A percentile compares a stretch with the other conserved stretches of the same genome.
Conservation (phyloP, 176 grass and related monocot genomes). For the Aegilops sharonensis region DNA sequence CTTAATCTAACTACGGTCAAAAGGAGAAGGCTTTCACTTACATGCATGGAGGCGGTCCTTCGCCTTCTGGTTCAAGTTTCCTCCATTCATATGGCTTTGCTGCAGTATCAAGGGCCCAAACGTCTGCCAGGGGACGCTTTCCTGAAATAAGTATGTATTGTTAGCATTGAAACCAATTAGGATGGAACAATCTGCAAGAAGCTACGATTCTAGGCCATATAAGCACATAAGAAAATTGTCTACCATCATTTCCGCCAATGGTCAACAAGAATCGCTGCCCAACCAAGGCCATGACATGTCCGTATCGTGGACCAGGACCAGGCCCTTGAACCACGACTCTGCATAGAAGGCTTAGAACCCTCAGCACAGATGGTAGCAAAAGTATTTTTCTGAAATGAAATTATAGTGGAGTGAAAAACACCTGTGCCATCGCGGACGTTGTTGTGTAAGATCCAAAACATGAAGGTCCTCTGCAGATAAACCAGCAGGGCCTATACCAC, state of each 20-base stretch:
- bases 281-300: constrained; percentile 98
- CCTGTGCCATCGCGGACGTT: constrained; percentile 94
- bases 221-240: constrained; percentile 1
- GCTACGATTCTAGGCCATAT: constrained; percentile 9
- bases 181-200: constrained; percentile 8
- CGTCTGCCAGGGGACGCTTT: constrained; percentile 88
- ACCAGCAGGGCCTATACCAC: constrained; percentile 94
- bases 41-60: constrained; percentile 98
- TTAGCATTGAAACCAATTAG: constrained; percentile 11
- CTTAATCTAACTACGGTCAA: constrained; percentile 7
- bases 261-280: constrained; percentile 94
- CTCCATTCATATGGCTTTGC: constrained; percentile 98
- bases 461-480: constrained; percentile 99
- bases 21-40: constrained; percentile 37
- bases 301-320: constrained; percentile 90
- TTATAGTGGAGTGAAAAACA: constrained; percentile 27
- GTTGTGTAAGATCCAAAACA: constrained; percentile 92
- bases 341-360: constrained; percentile 20
- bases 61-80: constrained; percentile 97
- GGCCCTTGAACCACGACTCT: constrained; percentile 97
- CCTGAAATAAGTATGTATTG: constrained; percentile 48
- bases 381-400: constrained; percentile 10
- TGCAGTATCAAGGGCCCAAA: constrained; percentile 97
- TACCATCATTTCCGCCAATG: constrained; percentile 99
- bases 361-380: constrained; percentile 12